These are phyloP conservation scores for Taphrina betulina DNA, from an alignment of 1,139 yeast genomes.

Conservation along the genomic window DNA sequence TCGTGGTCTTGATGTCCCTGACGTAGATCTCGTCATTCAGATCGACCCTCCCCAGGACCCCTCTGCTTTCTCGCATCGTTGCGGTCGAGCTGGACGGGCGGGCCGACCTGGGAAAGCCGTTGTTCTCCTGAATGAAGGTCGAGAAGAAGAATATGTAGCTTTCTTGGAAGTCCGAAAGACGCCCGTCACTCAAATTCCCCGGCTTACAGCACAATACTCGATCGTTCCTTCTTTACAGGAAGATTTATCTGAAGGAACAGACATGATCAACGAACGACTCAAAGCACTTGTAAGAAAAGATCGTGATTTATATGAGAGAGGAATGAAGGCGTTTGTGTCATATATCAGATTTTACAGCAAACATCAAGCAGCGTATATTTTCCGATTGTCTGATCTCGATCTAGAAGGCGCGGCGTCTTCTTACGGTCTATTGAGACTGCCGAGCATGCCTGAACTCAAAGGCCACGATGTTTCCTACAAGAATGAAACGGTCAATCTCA, in stretches of 20 bases:
- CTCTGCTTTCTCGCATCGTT: slow-evolving; percentile 79
- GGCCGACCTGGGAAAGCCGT: slow-evolving; percentile 78
- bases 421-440: slow-evolving; percentile 79
- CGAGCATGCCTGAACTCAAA: slow-evolving; percentile 88
- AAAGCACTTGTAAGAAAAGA: slow-evolving; percentile 26
- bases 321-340: slow-evolving; percentile 77
- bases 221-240: slow-evolving; percentile 34
- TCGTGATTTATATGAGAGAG: slow-evolving; percentile 42
- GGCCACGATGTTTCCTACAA: slow-evolving; percentile 21
- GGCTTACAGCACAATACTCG: slow-evolving; percentile 26
- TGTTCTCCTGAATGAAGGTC: slow-evolving; percentile 64
- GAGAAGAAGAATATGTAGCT: slow-evolving; percentile 79
- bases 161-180: slow-evolving; percentile 77
- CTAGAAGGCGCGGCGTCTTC: slow-evolving; percentile 68
- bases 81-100: slow-evolving; percentile 93
- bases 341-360: slow-evolving; percentile 80
- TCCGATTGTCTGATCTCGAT: slow-evolving; percentile 70
- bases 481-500: slow-evolving; percentile 31
- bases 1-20: slow-evolving; percentile 89
- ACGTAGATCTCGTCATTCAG: slow-evolving; percentile 84
- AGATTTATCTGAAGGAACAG: slow-evolving; percentile 15
- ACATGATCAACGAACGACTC: slow-evolving; percentile 10
- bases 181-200: slow-evolving; percentile 44
- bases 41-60: slow-evolving; percentile 91
- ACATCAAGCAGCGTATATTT: slow-evolving; percentile 88